Base-by-base conservation (phyloP, 345 rosid species). In the Arabis alpina region DNA sequence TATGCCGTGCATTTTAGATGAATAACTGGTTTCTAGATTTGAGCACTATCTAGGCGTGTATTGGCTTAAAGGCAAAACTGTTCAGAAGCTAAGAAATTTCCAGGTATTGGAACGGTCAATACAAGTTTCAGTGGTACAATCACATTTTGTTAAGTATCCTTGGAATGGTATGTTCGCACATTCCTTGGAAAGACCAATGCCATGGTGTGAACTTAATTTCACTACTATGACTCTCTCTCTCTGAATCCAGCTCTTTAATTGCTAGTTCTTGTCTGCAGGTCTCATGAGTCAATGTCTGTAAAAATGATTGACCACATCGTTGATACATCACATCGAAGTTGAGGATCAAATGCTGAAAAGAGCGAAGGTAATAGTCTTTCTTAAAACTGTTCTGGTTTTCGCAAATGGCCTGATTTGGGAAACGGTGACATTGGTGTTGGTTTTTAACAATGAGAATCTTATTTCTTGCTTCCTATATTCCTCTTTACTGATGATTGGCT, bases 21-120 rank as follows among this genome's bases (percentile, higher is more conserved):
- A n/a, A n/a, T n/a, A n/a, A n/a, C n/a, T n/a, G n/a, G n/a, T n/a
- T 86, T 83, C 96, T 54, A 83, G 97, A 63, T 88, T 90, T 73
- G 98, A 93, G 64, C 98, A 93, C 80, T 93, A 97, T 70, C 89
- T 93, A 64, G 97, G 98, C 10, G 96, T 93, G 34, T 90, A 86
- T 75, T 82, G 89, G 88, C 88, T 93, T 62, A 96, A 97, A 10
- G 87, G 96, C 59, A 83, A 82, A 79, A 85, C 88, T 48, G 86
- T 83, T 69, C 88, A 82, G 68, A 81, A 49, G 86, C 82, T 93
- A 13, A 86, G 83, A 80, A 70, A 2, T 44, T 79, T 68, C 78
- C 97, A 93, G 78, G 95, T 91, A 75, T n/a, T 11, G 61, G 25
- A 58, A 52, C 49, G 53, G 41, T 60, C 77, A n/a, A 13, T 66